Evolutionary conservation across 768 basidiomycete species (phyloP).

Genomic region (Mycena chlorophos): DNA sequence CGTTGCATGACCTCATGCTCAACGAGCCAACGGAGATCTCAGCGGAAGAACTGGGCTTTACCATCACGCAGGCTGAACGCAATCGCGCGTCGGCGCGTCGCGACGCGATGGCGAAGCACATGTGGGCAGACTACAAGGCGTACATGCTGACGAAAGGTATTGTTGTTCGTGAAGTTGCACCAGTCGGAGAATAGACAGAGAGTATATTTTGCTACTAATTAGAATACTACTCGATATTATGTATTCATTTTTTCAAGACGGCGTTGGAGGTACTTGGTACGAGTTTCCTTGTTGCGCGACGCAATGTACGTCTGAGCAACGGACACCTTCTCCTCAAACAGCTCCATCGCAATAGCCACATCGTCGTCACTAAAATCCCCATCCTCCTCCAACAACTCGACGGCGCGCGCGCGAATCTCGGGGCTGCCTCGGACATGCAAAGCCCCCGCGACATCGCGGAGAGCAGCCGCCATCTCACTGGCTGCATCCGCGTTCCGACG

Average conservation of each 20-base stretch:
- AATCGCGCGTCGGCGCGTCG: neutral
- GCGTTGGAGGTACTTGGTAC: conserved; percentile 1
- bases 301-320: conserved; percentile 11
- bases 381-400: conserved; percentile 12
- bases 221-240: neutral
- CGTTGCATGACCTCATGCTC: neutral
- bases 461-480: conserved; percentile 5
- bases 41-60: conserved; percentile 2
- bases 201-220: neutral
- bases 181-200: neutral
- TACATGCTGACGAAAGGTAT: neutral
- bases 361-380: conserved; percentile 10
- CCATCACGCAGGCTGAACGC: neutral
- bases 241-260: neutral
- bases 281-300: neutral
- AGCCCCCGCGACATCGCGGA: neutral
- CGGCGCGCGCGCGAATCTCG: conserved; percentile 1
- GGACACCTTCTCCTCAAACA: conserved; percentile 5
- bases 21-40: neutral
- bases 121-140: conserved; percentile 11
- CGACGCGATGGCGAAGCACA: conserved; percentile 5
- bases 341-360: neutral
- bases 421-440: conserved; percentile 2
- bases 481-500: conserved; percentile 8
- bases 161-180: neutral